Base-by-base conservation (phyloP, 1,139 yeast species). In the Yamadazyma oceani region DNA sequence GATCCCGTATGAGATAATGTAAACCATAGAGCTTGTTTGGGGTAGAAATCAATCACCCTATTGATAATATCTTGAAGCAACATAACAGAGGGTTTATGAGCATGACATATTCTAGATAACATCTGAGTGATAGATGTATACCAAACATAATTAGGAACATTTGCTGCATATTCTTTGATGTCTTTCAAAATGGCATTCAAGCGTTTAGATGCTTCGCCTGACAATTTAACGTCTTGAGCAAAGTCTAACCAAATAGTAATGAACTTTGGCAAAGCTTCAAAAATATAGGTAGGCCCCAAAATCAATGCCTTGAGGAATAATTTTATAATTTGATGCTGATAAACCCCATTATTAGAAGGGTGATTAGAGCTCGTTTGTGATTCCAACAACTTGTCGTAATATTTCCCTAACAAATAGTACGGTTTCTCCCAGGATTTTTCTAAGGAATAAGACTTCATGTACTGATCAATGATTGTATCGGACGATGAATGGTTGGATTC, bases 171-270 rank as follows among this genome's bases (percentile, higher is more conserved):
- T 12, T 66, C 66, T 23, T 68, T 66, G 17, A 87, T 69, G 37
- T 82, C 82, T 15, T 72, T 67, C 2, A 81, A 69, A 13, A 83
- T 76, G 26, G 64, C 64, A 2, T 64, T 60, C 29, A 77, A 58
- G 36, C 68, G 69, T 32, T 70, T 64, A 38, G 65, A 51, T 42
- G 73, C 53, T 45, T 61, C 62, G 52, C 67, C 54, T 2, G 55
- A 44, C 15, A 50, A 50, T 17, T 50, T 47, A 5, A 52, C 44
- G 24, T 44, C 48, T 35, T 63, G 78, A 2, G 90, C 85, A 57
- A 83, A 86, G 52, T 92, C 97, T 14, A 94, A 67, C 98, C 98
- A 94, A 14, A 89, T 74, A 0, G 97, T 90, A 5, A 92, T 74
- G 17, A 89, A 76, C 54, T 89, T 89, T 0, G 98, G 98, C 16